Base-by-base conservation (phyloP, 2,329 filamentous ascomycete genomes). In the Nothopassalora personata region DNA sequence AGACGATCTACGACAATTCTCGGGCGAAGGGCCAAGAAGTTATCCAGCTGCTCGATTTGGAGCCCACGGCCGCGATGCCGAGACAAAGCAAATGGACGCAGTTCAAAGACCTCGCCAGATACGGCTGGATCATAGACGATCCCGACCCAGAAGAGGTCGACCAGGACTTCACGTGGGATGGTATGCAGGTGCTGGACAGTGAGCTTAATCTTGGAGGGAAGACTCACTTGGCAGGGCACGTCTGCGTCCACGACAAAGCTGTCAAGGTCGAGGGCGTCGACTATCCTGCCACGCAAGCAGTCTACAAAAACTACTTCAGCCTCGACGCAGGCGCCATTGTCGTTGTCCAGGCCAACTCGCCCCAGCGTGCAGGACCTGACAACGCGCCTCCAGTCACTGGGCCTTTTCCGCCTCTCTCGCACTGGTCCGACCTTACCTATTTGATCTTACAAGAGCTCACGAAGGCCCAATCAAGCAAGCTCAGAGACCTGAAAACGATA, bases 381-480 rank as follows among this genome's bases (percentile, higher is more conserved):
- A 3, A 13, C 13, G 13, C 19, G 28, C 39, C 53, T 27, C 52
- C 53, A 15, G 59, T 63, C 13, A 55, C 27, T 8, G 59, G 18
- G 4, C 23, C 51, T n/a, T 13, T 61, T 30, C 46, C 60, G 9
- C 43, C 39, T 2, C 19, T 63, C 13, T 46, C 51, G 11, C 58
- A 52, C 10, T 60, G 49, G 50, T 63, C 60, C 3, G 64, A 66
- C 48, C 49, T 63, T 36, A 47, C 51, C 10, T 66, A 55, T n/a
- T 54, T 66, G n/a, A 49, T 61, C 19, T 62, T 49, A 10, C 58
- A 53, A 27, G 45, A 59, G 36, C 13, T 62, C 13, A 56, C 56
- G 30, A 39, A 34, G 19, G n/a, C n/a, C 19, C 28, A 59, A 19
- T 45, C 39, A 13, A 39, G 45, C 13, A 53, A 52, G 18, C 49